A percentile compares a stretch with the other conserved stretches of the same genome.
These are phyloP conservation scores for Penicillium salamii DNA, from an alignment of 495 filamentous ascomycete species.

Conservation along the genomic window DNA sequence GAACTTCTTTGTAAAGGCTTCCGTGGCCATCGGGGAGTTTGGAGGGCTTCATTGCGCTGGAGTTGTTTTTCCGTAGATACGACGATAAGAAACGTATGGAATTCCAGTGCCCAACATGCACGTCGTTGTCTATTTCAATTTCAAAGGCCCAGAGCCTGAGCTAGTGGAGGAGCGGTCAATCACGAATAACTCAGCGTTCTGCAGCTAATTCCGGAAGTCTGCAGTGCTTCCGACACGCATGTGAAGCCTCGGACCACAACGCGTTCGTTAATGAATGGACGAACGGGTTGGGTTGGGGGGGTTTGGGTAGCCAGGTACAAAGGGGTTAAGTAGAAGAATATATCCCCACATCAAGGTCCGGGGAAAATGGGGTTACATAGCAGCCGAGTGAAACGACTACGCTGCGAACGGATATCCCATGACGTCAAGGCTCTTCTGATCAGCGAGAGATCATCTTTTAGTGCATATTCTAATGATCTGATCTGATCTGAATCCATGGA, in stretches of 20 bases:
- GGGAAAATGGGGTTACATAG: not conserved
- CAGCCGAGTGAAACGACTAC: no score
- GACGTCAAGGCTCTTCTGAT: no score
- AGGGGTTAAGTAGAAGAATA: no score
- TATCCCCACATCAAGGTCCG: not conserved
- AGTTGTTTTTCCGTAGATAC: not conserved
- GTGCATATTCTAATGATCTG: no score
- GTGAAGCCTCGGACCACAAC: not conserved
- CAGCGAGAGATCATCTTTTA: not conserved
- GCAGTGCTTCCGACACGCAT: conserved; percentile 1
- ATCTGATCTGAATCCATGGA: no score
- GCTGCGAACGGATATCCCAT: not conserved
- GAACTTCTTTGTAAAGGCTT: conserved; percentile 47
- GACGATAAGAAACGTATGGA: not conserved
- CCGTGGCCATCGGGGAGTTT: conserved; percentile 38
- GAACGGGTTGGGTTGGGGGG: not conserved
- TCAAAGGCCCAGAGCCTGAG: not conserved
- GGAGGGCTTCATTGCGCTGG: conserved; percentile 31
- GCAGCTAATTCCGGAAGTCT: not conserved
- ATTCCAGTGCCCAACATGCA: conserved; percentile 8
- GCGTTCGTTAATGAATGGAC: not conserved
- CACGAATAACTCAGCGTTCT: not conserved
- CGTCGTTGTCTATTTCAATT: not conserved
- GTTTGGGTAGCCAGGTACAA: conserved; percentile 4
- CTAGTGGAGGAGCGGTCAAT: conserved; percentile 1